phyloP scores from a whole-genome alignment of 805 yeast genomes.

The Yarrowia sp. region DNA sequence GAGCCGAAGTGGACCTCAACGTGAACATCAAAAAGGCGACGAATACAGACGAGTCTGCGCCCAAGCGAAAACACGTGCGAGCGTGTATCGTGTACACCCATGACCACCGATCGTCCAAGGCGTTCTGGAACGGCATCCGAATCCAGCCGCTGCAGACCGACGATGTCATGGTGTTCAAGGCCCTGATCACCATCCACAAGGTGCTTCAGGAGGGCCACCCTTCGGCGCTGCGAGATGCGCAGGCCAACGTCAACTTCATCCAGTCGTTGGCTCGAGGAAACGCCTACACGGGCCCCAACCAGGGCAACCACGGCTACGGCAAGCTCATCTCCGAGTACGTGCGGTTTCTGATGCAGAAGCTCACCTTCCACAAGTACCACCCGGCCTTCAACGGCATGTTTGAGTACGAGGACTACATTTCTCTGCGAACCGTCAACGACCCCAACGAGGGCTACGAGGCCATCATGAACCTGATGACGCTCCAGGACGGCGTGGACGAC shows the following conservation, averaged over 20 bases:
- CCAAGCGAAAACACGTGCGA: conserved; percentile 94
- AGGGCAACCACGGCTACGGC: conserved; percentile 57
- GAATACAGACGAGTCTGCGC: conserved; percentile 84
- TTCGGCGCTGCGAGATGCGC: conserved; percentile 79
- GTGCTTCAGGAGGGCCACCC: conserved; percentile 99
- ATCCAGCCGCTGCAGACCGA: conserved; percentile 79
- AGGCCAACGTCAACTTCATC: conserved; percentile 77
- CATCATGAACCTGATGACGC: conserved; percentile 78
- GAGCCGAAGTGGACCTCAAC: conserved; percentile 52
- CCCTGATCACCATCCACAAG: conserved; percentile 84
- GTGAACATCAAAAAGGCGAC: conserved; percentile 82
- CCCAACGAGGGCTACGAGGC: conserved; percentile 96
- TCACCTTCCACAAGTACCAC: conserved; percentile 82
- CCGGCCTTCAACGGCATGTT: conserved; percentile 93
- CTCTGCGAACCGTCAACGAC: conserved; percentile 84
- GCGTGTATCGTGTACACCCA: conserved; percentile 95
- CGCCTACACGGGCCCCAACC: conserved; percentile 12
- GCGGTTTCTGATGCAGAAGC: conserved; percentile 69
- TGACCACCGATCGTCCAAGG: conserved; percentile 87
- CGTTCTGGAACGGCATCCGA: conserved; percentile 85
- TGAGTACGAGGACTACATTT: conserved; percentile 93
- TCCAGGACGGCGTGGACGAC: conserved; percentile 84
- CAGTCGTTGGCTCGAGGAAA: conserved; percentile 65
- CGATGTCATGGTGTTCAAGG: conserved; percentile 84
- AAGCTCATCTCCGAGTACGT: conserved; percentile 80